Evolutionary conservation across 495 filamentous ascomycete genomes (phyloP), one percentile per base, ranked within the genome.

Genomic region (Xylaria grammica): DNA sequence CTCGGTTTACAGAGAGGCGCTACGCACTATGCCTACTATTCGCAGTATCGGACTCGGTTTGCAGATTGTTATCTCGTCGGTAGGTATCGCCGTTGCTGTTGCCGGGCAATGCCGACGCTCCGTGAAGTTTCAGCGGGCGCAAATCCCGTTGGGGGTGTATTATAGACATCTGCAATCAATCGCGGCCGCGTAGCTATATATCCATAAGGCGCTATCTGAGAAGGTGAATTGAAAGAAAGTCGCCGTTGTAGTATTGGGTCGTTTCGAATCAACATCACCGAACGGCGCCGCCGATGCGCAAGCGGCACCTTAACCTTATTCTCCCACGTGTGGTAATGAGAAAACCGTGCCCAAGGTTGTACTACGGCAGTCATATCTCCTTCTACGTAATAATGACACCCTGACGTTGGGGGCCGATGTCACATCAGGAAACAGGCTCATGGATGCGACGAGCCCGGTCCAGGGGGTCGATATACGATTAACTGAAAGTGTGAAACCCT

Each of bases 231-330:
- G 51, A 53, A 20, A 32, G 27, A 36, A 55, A 6, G 34, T 30
- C n/a, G 15, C 44, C 22, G 22, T 42, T 56, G 8, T 36, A 56
- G 34, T 56, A 56, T n/a, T 15, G 20, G n/a, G 27, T 10, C 15
- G 26, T 60, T 34, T 10, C 11, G 38, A 38, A 58, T 38, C 40
- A n/a, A 42, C 40, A 42, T 17, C 27, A 34, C 27, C 44, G 42
- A 34, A 36, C 57, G 42, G 57, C 45, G 42, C 34, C 11, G 19
- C 40, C 57, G 57, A 50, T 36, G 57, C 32, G 49, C 7, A 27
- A 22, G 19, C 57, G 30, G 22, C 42, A 50, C 58, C 58, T 50
- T 38, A 36, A 60, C 32, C n/a, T 27, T 49, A 60, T 9, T 11
- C 22, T 60, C 29, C 29, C 38, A 58, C 54, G 54, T 58, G 36